These are phyloP conservation scores for Psilocybe mexicana DNA, from an alignment of 1,284 basidiomycete genomes.

Conservation along the genomic window DNA sequence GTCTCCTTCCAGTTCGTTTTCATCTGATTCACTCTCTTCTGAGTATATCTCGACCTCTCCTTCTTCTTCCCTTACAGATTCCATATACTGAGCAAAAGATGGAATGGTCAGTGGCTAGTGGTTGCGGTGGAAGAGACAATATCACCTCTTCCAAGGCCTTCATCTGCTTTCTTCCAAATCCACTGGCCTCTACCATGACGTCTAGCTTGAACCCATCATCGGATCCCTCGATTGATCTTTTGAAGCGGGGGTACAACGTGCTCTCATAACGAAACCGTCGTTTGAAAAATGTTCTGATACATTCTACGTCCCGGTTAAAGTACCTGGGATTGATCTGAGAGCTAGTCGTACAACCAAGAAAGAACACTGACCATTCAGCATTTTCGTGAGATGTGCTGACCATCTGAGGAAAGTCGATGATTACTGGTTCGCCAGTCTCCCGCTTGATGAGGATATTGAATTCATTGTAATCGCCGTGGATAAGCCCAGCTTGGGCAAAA, in stretches of 20 bases:
- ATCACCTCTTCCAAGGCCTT: conserved; percentile 79
- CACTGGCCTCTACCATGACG: conserved; percentile 89
- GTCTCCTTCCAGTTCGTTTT: conserved; percentile 35
- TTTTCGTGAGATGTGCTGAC: conserved; percentile 96
- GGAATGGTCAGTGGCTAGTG: neutral
- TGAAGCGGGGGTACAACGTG: conserved; percentile 83
- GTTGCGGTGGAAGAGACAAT: conserved; percentile 21
- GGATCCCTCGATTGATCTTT: conserved; percentile 54
- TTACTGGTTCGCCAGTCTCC: conserved; percentile 80
- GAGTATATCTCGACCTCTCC: conserved; percentile 36
- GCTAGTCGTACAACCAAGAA: neutral
- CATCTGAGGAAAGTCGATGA: conserved; percentile 99
- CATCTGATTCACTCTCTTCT: conserved; percentile 34
- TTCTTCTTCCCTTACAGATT: conserved; percentile 52
- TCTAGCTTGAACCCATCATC: conserved; percentile 74
- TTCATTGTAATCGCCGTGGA: conserved; percentile 99
- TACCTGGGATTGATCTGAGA: conserved; percentile 63
- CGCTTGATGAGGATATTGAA: conserved; percentile 96
- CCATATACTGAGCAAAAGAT: conserved; percentile 54
- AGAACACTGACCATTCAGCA: conserved; percentile 82
- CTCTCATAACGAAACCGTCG: conserved; percentile 94
- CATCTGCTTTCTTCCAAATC: conserved; percentile 84
- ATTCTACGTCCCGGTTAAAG: conserved; percentile 97
- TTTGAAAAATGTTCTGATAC: conserved; percentile 92
- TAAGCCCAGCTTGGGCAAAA: conserved; percentile 89